phyloP scores from a whole-genome alignment of 139 green algal genomes.

The Tetratostichococcus sp. region DNA sequence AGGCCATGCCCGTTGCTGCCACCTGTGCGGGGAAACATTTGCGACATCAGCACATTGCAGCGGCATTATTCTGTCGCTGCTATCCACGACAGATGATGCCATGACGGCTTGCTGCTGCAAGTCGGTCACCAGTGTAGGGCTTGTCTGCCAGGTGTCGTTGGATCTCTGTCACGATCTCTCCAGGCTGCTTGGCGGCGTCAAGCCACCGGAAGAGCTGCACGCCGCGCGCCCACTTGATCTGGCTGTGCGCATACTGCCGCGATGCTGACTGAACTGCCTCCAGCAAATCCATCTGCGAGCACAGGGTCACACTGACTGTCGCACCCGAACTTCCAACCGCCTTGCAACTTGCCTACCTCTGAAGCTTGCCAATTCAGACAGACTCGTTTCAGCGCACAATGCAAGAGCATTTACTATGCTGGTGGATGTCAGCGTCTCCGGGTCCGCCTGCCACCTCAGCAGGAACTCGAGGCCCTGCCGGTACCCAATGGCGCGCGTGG shows the following conservation, averaged over 20 bases:
- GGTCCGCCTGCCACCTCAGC: conserved; percentile 6
- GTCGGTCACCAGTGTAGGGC: conserved; percentile 26
- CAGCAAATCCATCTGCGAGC: conserved; percentile 45
- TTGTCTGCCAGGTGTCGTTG: conserved; percentile 17
- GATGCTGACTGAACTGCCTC: conserved; percentile 56
- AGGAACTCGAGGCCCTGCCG: conserved; percentile 47
- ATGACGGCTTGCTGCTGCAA: too few relatives aligned
- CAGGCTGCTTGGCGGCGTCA: conserved; percentile 26
- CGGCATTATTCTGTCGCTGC: too few relatives aligned
- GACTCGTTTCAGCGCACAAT: too few relatives aligned
- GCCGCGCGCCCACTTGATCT: conserved; percentile 79
- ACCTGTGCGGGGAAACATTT: not conserved
- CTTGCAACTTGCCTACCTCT: too few relatives aligned
- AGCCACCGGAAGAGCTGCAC: conserved; percentile 57
- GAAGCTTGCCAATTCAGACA: too few relatives aligned
- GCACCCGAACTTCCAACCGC: too few relatives aligned
- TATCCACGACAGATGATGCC: too few relatives aligned
- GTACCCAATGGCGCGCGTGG: conserved; percentile 73
- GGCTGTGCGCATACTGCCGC: conserved; percentile 62
- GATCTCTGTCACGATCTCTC: conserved; percentile 37
- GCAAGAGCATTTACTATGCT: not conserved
- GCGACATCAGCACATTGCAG: too few relatives aligned
- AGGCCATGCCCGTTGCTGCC: conserved; percentile 19
- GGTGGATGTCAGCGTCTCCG: not conserved
- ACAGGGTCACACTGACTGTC: too few relatives aligned